These are phyloP conservation scores for Ramaria sp. DNA, from an alignment of 768 basidiomycete genomes.

Conservation along the genomic window DNA sequence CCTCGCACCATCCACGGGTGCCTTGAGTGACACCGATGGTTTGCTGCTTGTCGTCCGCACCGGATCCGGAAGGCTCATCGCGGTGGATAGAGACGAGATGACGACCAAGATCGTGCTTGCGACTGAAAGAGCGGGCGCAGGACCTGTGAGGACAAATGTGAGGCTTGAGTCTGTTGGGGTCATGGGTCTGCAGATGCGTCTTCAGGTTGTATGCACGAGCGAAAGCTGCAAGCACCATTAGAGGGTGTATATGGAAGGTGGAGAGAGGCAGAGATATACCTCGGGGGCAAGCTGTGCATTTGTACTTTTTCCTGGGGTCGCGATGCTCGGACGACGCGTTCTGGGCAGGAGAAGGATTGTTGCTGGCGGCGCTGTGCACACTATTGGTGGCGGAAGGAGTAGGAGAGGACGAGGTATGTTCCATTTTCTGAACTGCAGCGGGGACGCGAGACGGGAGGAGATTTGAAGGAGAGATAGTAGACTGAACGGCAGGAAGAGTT, in stretches of 20 bases:
- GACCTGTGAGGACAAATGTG: conserved; percentile 77
- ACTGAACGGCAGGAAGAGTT: conserved; percentile 3
- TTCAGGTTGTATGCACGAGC: conserved; percentile 92
- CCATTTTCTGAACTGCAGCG: background rate
- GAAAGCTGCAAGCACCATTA: conserved; percentile 44
- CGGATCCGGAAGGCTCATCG: conserved; percentile 30
- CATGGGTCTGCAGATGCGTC: conserved; percentile 91
- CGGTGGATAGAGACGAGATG: conserved; percentile 83
- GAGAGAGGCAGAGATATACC: conserved; percentile 29
- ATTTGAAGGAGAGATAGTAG: conserved; percentile 8
- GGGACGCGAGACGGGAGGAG: background rate
- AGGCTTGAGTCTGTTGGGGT: conserved; percentile 83
- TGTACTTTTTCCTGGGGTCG: conserved; percentile 71
- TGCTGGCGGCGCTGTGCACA: background rate
- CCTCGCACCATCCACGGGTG: conserved; percentile 56
- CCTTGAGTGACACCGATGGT: conserved; percentile 59
- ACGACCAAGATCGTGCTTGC: conserved; percentile 88
- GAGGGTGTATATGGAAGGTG: conserved; percentile 1
- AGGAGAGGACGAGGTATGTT: conserved; percentile 1
- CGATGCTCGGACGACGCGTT: conserved; percentile 30
- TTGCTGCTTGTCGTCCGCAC: conserved; percentile 28
- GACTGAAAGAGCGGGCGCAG: conserved; percentile 85
- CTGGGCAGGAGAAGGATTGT: conserved; percentile 29
- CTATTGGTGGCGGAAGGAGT: conserved; percentile 1
- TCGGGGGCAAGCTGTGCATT: conserved; percentile 63